Evolutionary conservation across 495 filamentous ascomycete species (phyloP), one percentile per base, ranked within the genome.

Genomic region (Tuber magnatum): DNA sequence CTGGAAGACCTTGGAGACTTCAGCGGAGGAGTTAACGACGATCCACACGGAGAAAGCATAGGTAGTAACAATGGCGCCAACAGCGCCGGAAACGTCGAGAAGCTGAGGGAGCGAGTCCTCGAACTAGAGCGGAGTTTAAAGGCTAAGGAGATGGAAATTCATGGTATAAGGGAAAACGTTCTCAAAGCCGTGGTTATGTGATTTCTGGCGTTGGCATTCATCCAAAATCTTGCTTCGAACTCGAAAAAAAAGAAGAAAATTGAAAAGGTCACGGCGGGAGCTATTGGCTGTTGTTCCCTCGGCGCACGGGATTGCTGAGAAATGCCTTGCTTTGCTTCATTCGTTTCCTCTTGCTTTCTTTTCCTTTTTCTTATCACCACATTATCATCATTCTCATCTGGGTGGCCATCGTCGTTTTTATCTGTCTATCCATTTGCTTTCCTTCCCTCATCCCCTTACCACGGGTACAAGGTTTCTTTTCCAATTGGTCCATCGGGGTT

Each of bases 81-180:
- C n/a, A 46, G 42, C 41, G 24, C 71, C 38, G 43, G 38, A 41
- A 48, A 46, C n/a, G 70, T 79, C n/a, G 80, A 81, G 1, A 81
- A 82, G 70, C 14, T 82, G 76, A 76, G 71, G 51, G 77, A 78
- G 73, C 74, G 72, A 41, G 74, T 82, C 32, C 46, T 43, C 42
- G 78, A 80, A 32, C 41, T 81, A 20, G 80, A 82, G 70, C 72
- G 70, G 68, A 78, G 38, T 22, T 73, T 81, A 48, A 81, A 79
- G 39, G 79, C 75, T 39, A 82, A 72, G 68, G 81, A 82, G 5
- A 73, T 48, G 43, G 81, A 82, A 42, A 78, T 82, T 24, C 72
- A 38, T 35, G 75, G 75, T 38, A 71, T 82, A 43, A 78, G 65
- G 46, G 75, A 80, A 71, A 81, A 75, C 28, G 81, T 82, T 14